Base-by-base conservation (phyloP, 306 rosid species). In the Cucumis sativus region DNA sequence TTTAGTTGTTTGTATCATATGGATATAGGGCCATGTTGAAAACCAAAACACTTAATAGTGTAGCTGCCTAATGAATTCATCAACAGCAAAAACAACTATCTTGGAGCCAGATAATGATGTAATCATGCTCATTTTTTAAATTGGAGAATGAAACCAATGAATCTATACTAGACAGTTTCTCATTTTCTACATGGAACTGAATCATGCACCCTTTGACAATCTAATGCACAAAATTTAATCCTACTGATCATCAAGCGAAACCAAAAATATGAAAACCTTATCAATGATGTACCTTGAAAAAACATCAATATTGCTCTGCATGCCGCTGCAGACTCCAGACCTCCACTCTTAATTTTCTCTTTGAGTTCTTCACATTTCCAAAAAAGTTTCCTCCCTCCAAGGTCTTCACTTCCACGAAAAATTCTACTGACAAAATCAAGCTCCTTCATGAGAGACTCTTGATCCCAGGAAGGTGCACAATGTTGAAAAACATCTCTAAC, bases 401-500 rank as follows among this genome's bases (percentile, higher is more conserved):
- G 83, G 67, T 95, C 99, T 55, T 95, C 91, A 82, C 97, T 92
- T 51, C 96, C 97, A 60, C 76, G 92, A 76, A 95, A 92, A 83
- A 95, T 95, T 83, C 97, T 90, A 83, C 97, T 88, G 43, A 95
- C 97, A 85, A 86, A 95, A 84, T 95, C 97, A 78, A 95, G 97
- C 79, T 95, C 97, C 84, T 96, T 92, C 49, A 84, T 82, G 78
- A 92, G 82, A 73, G 97, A 86, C 70, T 92, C 98, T 69, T 87
- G 93, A 16, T 92, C 97, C 98, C 98, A 95, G 72, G 97, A 80
- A 23, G 91, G 96, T 8, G 93, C 97, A 83, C 98, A 95, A 70
- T 95, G 98, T 79, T 89, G 98, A 81, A 95, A 95, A 79, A 95
- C 97, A 83, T 95, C 98, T 85, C 91, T 92, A 76, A 95, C 98